These are phyloP conservation scores for Inonotus hispidus DNA, from an alignment of 1,284 basidiomycete genomes.

Conservation along the genomic window DNA sequence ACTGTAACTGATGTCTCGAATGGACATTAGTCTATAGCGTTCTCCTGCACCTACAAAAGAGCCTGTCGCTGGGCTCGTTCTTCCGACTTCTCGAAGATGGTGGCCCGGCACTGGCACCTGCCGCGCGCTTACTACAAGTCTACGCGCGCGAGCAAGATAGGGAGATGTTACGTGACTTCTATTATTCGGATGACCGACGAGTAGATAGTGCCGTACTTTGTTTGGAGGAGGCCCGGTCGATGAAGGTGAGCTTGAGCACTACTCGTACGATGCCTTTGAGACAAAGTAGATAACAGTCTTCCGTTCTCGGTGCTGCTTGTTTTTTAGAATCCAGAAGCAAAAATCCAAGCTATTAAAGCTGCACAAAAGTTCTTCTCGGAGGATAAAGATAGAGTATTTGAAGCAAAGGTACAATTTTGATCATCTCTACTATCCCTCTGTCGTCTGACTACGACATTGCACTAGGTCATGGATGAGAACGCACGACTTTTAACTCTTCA, in stretches of 20 bases:
- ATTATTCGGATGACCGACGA: slow-evolving; percentile 95
- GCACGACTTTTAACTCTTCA: slow-evolving; percentile 74
- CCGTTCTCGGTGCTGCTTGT: neutral
- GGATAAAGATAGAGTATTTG: slow-evolving; percentile 86
- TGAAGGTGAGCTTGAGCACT: slow-evolving; percentile 39
- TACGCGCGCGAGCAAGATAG: slow-evolving; percentile 88
- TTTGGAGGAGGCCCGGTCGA: slow-evolving; percentile 73
- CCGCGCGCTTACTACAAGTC: slow-evolving; percentile 74
- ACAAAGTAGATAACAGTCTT: neutral
- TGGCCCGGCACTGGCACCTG: slow-evolving; percentile 65
- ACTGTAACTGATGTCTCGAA: neutral
- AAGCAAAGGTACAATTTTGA: slow-evolving; percentile 67
- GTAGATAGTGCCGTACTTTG: slow-evolving; percentile 86
- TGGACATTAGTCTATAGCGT: slow-evolving; percentile 77
- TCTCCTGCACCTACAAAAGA: slow-evolving; percentile 77
- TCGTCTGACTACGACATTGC: neutral
- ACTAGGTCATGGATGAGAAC: slow-evolving; percentile 87
- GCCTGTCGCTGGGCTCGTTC: slow-evolving; percentile 85
- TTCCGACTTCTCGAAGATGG: slow-evolving; percentile 93
- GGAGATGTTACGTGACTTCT: slow-evolving; percentile 92
- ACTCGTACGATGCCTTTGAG: neutral
- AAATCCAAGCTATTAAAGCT: slow-evolving; percentile 67
- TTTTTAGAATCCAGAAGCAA: slow-evolving; percentile 60
- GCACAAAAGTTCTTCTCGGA: slow-evolving; percentile 93
- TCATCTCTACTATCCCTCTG: neutral